These are phyloP conservation scores for Barbatosphaeria neglecta DNA, from an alignment of 495 filamentous ascomycete species.

Conservation along the genomic window DNA sequence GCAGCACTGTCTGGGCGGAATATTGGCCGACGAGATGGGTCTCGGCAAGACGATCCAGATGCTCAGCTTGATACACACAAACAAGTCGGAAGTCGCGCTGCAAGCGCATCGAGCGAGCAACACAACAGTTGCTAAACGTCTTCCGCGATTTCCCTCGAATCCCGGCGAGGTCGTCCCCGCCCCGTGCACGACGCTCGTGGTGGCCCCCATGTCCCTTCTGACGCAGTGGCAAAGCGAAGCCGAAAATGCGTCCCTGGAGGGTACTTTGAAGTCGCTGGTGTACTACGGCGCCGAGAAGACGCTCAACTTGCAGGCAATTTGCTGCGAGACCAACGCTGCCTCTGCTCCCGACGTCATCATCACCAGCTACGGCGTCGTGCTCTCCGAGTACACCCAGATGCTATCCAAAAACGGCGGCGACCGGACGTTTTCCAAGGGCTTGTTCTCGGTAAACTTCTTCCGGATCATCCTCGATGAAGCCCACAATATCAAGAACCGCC, in stretches of 20 bases:
- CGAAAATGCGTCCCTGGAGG: constrained; percentile 70
- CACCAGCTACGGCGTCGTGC: constrained; percentile 86
- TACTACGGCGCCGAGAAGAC: constrained; percentile 87
- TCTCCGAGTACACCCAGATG: constrained; percentile 78
- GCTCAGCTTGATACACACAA: constrained; percentile 82
- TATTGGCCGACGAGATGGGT: constrained; percentile 87
- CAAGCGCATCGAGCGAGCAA: constrained; percentile 44
- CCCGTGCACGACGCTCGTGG: constrained; percentile 83
- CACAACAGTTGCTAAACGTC: constrained; percentile 27
- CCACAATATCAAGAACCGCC: constrained; percentile 86
- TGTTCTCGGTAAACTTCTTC: constrained; percentile 90
- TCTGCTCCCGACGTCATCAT: constrained; percentile 82
- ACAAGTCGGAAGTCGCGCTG: constrained; percentile 48
- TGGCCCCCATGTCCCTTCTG: constrained; percentile 88
- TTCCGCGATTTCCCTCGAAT: constrained; percentile 46
- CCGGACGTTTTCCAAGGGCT: constrained; percentile 49
- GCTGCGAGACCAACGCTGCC: constrained; percentile 57
- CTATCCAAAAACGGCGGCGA: constrained; percentile 39
- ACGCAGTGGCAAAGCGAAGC: constrained; percentile 96
- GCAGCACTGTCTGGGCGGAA: constrained; percentile 86
- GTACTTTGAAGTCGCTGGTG: constrained; percentile 68
- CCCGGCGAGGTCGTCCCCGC: constrained; percentile 48
- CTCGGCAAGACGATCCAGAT: constrained; percentile 97
- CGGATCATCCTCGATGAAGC: constrained; percentile 92
- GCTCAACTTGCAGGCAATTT: constrained; percentile 62